Evolutionary conservation across 1,284 basidiomycete species (phyloP).

Genomic region (Cutaneotrichosporon cavernicola): DNA sequence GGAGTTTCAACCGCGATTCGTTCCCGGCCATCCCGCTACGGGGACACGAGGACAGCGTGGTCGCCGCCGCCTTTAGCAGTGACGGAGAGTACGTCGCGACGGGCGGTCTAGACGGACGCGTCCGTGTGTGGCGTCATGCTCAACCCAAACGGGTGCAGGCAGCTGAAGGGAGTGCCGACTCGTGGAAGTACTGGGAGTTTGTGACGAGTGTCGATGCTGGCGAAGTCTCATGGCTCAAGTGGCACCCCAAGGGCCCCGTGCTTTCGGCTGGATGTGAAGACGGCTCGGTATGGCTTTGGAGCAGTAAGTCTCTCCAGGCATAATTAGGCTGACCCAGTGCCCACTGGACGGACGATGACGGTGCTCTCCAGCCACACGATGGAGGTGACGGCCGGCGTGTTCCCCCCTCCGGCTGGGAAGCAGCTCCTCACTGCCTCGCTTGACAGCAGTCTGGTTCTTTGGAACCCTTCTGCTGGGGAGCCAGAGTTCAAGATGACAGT

Average conservation of each 20-base stretch:
- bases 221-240: conserved; percentile 91
- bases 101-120: conserved; percentile 94
- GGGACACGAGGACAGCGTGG: conserved; percentile 91
- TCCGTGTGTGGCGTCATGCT: conserved; percentile 85
- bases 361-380: conserved; percentile 90
- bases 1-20: conserved; percentile 59
- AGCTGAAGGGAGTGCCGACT: conserved; percentile 18
- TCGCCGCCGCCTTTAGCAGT: conserved; percentile 71
- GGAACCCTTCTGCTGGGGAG: conserved; percentile 72
- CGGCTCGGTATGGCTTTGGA: conserved; percentile 95
- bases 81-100: conserved; percentile 92
- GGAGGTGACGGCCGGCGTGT: conserved; percentile 81
- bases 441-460: conserved; percentile 80
- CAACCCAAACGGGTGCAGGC: conserved; percentile 12
- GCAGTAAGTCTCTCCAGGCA: conserved; percentile 61
- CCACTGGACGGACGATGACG: conserved; percentile 89
- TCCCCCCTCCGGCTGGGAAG: conserved; percentile 70
- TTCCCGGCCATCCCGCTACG: conserved; percentile 77
- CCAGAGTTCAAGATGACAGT: conserved; percentile 63
- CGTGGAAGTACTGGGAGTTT: conserved; percentile 86
- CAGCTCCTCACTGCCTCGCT: conserved; percentile 82
- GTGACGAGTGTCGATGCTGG: conserved; percentile 89
- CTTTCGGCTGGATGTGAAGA: conserved; percentile 91
- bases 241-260: conserved; percentile 92
- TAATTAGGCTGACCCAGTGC: conserved; percentile 61